Base-by-base conservation (phyloP, 2,329 filamentous ascomycete species). In the Colletotrichum sublineola region DNA sequence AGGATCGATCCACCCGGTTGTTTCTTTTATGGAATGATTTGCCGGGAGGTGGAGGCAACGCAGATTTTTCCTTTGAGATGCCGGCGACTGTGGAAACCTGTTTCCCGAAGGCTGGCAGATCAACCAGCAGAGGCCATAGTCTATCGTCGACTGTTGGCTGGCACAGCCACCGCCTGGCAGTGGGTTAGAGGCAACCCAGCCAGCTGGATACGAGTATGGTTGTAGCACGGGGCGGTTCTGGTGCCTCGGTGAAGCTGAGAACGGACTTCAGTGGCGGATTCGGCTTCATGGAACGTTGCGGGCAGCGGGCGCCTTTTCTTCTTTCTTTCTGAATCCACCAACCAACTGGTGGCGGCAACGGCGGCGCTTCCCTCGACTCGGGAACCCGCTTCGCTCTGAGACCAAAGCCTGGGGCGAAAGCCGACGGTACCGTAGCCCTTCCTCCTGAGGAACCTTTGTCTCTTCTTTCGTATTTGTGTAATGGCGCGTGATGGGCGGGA, bases 111-210 rank as follows among this genome's bases (percentile, higher is more conserved):
- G 33, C 44, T 33, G 46, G 12, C 38, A 20, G 61, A 63, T 53
- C 9, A 48, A 15, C 61, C 14, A 72, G 70, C 70, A 69, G 60
- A 69, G 66, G 38, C 70, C 70, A 69, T 40, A 64, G 46, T 53
- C 66, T 63, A 69, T 36, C 67, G 63, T 63, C 53, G 57, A 46
- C 24, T 36, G 40, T 46, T 64, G 40, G 62, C 50, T 29, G 4
- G 60, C 66, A 60, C 69, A 69, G 66, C 69, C 69, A 69, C 66
- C 66, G 40, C 62, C 70, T 64, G 66, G 61, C 60, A 60, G 60
- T n/a, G 31, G 58, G 44, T 38, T 50, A 40, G 60, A 69, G 57
- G 58, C 57, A 68, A 44, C 46, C 66, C 55, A 24, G 33, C 66
- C 55, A 55, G 61, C 67, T 52, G 70, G 66, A 73, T 70, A 73